Evolutionary conservation across 805 yeast genomes (phyloP), one percentile per base, ranked within the genome.

Genomic region (Hanseniaspora opuntiae): DNA sequence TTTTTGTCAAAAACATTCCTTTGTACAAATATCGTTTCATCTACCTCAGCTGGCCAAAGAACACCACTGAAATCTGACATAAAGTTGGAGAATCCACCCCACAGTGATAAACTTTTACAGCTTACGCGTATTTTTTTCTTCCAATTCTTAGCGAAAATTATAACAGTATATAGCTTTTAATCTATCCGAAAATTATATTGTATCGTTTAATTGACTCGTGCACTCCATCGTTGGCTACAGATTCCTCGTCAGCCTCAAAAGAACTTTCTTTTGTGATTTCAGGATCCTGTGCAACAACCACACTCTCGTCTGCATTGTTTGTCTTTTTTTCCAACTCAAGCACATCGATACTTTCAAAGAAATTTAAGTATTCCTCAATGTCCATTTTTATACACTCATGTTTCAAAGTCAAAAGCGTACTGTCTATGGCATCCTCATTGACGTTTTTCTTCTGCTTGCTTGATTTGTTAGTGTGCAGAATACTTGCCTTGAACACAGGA

Each of bases 381-480:
- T 49, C 53, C 40, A 41, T 40, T 41, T 41, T 40, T 16, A 49
- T 41, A 24, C 53, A 49, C 28, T 38, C 45, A 12, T 38, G 45
- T 19, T 50, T 50, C 12, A 50, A 28, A 2, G 47, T 20, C 19
- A 42, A 28, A 25, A 50, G 28, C 3, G 35, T 36, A 8, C 5
- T 17, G 14, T 50, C 39, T 11, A 50, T 20, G 8, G 42, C 45
- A n/a, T 50, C 53, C 12, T 35, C 32, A 12, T 42, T 35, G 17
- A 36, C 42, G 4, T 7, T 12, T n/a, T 50, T 50, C 16, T 25
- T 36, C 8, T 11, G 30, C 17, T 17, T 36, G 5, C 35, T 25
- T 17, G 42, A 25, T 19, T 39, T 50, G 30, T 50, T 50, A 7
- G 37, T 42, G 17, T 50, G 47, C 12, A 50, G 32, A 16, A 50